phyloP scores from a whole-genome alignment of 768 basidiomycete species.

The Psilocybe subaeruginosa region DNA sequence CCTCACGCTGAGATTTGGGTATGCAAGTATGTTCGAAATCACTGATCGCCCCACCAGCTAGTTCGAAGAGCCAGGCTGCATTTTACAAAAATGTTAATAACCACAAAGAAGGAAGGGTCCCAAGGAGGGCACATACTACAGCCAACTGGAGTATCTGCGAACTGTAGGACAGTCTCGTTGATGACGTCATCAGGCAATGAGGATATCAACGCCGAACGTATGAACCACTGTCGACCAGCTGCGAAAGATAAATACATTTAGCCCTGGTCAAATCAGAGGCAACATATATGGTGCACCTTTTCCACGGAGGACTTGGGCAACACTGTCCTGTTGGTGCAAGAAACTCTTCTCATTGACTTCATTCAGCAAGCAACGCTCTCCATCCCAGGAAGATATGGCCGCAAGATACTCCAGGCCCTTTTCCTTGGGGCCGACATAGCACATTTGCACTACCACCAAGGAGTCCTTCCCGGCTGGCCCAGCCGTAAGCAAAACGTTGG shows the following conservation, averaged over 20 bases:
- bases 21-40: conserved; percentile 78
- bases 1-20: conserved; percentile 78
- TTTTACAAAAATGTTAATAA: neutral
- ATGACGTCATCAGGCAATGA: conserved; percentile 87
- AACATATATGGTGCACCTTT: conserved; percentile 51
- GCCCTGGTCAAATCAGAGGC: neutral
- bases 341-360: conserved; percentile 92
- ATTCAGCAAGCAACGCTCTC: conserved; percentile 83
- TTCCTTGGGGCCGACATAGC: conserved; percentile 78
- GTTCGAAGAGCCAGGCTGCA: conserved; percentile 92
- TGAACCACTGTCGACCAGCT: conserved; percentile 90
- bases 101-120: neutral
- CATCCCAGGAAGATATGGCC: conserved; percentile 86
- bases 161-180: conserved; percentile 79
- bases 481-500: conserved; percentile 88
- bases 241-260: conserved; percentile 14
- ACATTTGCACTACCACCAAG: conserved; percentile 90
- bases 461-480: conserved; percentile 85
- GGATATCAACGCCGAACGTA: conserved; percentile 83
- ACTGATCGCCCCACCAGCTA: conserved; percentile 78
- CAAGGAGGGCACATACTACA: conserved; percentile 69
- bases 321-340: conserved; percentile 87
- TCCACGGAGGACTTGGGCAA: conserved; percentile 87
- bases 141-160: conserved; percentile 83
- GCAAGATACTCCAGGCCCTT: conserved; percentile 79